These are phyloP conservation scores for Phytophthora aleatoria DNA, from an alignment of 352 stramenopile species.

Conservation along the genomic window DNA sequence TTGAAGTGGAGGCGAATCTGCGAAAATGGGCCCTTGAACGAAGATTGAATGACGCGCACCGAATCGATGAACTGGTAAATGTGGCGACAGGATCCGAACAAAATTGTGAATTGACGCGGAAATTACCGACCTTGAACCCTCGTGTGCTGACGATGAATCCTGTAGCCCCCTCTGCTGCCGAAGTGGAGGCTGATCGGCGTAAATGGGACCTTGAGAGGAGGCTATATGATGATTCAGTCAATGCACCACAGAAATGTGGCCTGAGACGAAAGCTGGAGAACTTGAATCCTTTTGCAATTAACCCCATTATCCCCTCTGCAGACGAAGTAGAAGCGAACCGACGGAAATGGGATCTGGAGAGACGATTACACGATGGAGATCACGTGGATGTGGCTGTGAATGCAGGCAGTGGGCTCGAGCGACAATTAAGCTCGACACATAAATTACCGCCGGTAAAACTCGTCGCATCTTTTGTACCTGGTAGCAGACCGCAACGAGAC, in stretches of 20 bases:
- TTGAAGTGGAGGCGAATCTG: conserved; percentile 24
- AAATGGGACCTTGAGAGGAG: conserved; percentile 40
- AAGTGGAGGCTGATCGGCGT: conserved; percentile 28
- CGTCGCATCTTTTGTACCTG: conserved; percentile 6
- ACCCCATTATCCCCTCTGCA: conserved; percentile 9
- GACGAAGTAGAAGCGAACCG: conserved; percentile 18
- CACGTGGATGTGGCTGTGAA: neutral
- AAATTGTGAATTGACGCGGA: conserved; percentile 10
- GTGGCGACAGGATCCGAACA: neutral
- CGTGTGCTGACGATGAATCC: conserved; percentile 15
- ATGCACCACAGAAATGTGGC: neutral
- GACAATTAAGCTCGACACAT: neutral
- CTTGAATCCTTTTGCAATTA: conserved; percentile 21
- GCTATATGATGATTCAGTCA: conserved; percentile 15
- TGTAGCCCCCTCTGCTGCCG: conserved; percentile 14
- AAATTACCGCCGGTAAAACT: conserved; percentile 18
- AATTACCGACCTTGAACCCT: conserved; percentile 20
- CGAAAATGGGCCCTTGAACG: conserved; percentile 35
- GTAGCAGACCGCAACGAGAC: neutral
- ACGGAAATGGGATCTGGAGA: conserved; percentile 35
- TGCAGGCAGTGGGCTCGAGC: neutral
- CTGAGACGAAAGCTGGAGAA: conserved; percentile 18
- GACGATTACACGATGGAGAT: conserved; percentile 28
- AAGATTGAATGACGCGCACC: conserved; percentile 19
- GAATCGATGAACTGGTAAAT: neutral